Conservation (phyloP, 495 filamentous ascomycete species). For the Mytilinidion resinicola region DNA sequence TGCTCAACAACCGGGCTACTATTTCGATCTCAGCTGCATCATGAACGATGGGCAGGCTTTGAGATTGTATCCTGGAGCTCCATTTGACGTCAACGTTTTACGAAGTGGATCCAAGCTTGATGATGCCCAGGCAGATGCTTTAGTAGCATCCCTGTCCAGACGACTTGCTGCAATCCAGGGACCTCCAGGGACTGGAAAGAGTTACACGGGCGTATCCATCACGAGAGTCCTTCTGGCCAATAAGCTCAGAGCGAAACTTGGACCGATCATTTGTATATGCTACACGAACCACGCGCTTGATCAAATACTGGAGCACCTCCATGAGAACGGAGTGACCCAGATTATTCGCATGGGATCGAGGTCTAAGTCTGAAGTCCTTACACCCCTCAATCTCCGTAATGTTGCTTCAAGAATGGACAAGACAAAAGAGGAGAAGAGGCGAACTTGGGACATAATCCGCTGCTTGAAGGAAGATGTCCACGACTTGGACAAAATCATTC, state of each 20-base stretch:
- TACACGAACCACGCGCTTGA: constrained; percentile 64
- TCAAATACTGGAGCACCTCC: constrained; percentile 61
- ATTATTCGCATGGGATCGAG: constrained; percentile 65
- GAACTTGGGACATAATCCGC: not conserved
- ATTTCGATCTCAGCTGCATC: constrained; percentile 13
- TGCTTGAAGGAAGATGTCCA: constrained; percentile 29
- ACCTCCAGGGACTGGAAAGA: constrained; percentile 77
- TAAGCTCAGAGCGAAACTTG: constrained; percentile 39
- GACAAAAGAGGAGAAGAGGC: constrained; percentile 24
- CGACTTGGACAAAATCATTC: constrained; percentile 34
- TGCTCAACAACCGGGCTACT: constrained; percentile 36
- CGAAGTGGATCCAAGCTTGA: constrained; percentile 44
- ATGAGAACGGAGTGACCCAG: constrained; percentile 48
- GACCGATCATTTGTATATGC: constrained; percentile 13
- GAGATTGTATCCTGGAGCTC: not conserved
- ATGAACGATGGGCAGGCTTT: not conserved
- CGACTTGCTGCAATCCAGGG: constrained; percentile 66
- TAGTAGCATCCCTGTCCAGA: constrained; percentile 51
- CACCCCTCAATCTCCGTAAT: constrained; percentile 18
- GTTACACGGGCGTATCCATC: constrained; percentile 52
- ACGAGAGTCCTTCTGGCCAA: constrained; percentile 57
- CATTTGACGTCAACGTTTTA: constrained; percentile 6
- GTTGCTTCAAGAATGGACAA: not conserved
- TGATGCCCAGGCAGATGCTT: constrained; percentile 49
- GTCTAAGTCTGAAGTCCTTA: constrained; percentile 54